These are phyloP conservation scores for Saccharomycopsis microspora DNA, from an alignment of 805 yeast genomes.

Conservation along the genomic window DNA sequence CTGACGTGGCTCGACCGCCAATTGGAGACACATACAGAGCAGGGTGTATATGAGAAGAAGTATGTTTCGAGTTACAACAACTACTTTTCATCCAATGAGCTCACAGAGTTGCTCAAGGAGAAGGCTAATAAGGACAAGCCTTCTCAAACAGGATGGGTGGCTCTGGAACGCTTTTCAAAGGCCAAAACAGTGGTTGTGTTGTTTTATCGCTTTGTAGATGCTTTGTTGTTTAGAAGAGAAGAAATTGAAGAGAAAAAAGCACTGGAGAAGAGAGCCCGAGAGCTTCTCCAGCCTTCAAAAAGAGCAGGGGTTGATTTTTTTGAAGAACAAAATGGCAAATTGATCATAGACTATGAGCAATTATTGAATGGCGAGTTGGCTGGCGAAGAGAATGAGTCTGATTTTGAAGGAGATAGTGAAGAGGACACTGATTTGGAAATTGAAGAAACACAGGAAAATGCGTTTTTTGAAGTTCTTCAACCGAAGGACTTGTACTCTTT, in stretches of 20 bases:
- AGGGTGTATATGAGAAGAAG: slow-evolving; percentile 13
- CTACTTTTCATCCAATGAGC: slow-evolving; percentile 21
- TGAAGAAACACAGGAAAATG: not conserved
- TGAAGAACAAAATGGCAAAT: slow-evolving; percentile 12
- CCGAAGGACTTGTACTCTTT: slow-evolving; percentile 6
- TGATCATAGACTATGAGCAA: slow-evolving; percentile 18
- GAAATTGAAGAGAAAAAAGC: not conserved
- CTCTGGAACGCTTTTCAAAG: not conserved
- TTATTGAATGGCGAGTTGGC: slow-evolving; percentile 22
- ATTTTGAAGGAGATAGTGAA: slow-evolving; percentile 19
- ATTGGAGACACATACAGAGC: too few relatives aligned
- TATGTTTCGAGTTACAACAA: slow-evolving; percentile 18
- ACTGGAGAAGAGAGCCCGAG: not conserved
- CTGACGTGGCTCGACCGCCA: slow-evolving; percentile 25
- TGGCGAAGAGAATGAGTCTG: slow-evolving; percentile 30
- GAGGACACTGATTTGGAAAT: slow-evolving; percentile 8
- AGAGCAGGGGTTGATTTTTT: not conserved
- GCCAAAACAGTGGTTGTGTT: not conserved
- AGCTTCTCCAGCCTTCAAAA: not conserved
- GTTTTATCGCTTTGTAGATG: not conserved
- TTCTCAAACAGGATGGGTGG: slow-evolving; percentile 1
- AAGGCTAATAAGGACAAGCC: not conserved
- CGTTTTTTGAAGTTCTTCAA: slow-evolving; percentile 14
- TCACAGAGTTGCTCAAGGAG: slow-evolving; percentile 16
- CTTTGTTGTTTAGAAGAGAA: not conserved